These are phyloP conservation scores for Yamadazyma triangularis DNA, from an alignment of 1,139 yeast species.

Conservation along the genomic window DNA sequence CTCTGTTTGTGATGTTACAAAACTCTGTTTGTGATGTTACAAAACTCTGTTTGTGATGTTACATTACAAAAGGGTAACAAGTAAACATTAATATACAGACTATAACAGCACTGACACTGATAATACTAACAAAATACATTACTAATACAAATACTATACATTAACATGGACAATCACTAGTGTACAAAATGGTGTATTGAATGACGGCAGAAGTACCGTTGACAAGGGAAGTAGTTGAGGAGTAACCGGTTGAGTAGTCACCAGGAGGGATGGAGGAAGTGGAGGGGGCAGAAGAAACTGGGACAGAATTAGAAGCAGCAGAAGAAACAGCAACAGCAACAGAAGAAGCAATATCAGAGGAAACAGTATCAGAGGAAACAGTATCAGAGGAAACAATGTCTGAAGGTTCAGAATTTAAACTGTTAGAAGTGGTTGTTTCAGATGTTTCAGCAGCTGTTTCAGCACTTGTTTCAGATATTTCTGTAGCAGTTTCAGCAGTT, in stretches of 20 bases:
- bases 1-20: too few species aligned
- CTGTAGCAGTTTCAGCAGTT: too few species aligned
- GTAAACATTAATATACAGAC: too few species aligned
- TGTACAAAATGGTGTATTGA: conserved; percentile 29
- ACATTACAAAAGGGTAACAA: too few species aligned
- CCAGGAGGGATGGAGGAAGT: conserved; percentile 17
- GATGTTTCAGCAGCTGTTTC: not conserved
- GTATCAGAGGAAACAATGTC: conserved; percentile 2
- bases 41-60: too few species aligned
- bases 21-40: too few species aligned
- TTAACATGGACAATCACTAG: conserved; percentile 18
- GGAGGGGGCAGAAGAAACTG: conserved; percentile 3
- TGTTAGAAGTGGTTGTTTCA: conserved; percentile 1
- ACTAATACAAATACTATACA: not conserved
- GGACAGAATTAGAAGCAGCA: conserved; percentile 5
- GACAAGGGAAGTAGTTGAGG: conserved; percentile 19
- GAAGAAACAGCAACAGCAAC: conserved; percentile 6
- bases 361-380: conserved; percentile 6
- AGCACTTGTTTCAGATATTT: not conserved
- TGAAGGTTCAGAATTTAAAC: conserved; percentile 3
- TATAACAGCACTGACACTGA: too few species aligned
- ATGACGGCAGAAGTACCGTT: conserved; percentile 28
- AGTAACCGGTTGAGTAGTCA: conserved; percentile 21
- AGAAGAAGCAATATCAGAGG: conserved; percentile 6
- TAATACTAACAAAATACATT: too few species aligned